phyloP scores from a whole-genome alignment of 1,139 yeast genomes.

The Suhomyces guaymorum region DNA sequence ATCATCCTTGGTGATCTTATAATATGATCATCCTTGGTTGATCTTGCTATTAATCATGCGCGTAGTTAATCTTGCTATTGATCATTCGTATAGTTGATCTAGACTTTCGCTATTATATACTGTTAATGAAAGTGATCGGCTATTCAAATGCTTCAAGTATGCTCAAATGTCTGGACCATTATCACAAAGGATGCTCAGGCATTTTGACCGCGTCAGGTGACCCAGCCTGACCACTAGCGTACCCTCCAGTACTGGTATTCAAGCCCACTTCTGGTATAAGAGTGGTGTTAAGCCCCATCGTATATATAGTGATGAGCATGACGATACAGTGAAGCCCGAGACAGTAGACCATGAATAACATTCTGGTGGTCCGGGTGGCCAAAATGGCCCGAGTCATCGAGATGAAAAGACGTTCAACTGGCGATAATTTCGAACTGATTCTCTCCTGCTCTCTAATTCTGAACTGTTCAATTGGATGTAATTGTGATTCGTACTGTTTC shows the following conservation, averaged over 20 bases:
- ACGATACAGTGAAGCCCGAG: constrained; percentile 73
- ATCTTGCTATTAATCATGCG: too few species aligned
- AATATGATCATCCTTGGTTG: too few species aligned
- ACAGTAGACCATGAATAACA: constrained; percentile 74
- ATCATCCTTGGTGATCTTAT: too few species aligned
- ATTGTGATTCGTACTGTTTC: constrained; percentile 68
- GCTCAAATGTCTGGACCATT: too few species aligned
- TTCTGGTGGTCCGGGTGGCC: constrained; percentile 71
- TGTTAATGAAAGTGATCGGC: too few species aligned
- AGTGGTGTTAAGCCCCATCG: constrained; percentile 50
- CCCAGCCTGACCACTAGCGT: constrained; percentile 23
- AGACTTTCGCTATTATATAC: too few species aligned
- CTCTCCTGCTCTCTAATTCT: constrained; percentile 77
- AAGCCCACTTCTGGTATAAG: constrained; percentile 53
- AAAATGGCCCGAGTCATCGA: constrained; percentile 72
- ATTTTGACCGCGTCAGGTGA: constrained; percentile 12
- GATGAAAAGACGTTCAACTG: constrained; percentile 76
- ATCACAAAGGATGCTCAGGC: constrained; percentile 6
- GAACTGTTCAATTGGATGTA: constrained; percentile 84
- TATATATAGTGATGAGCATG: constrained; percentile 62
- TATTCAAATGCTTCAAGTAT: too few species aligned
- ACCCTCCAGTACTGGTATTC: constrained; percentile 50
- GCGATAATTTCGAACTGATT: constrained; percentile 69
- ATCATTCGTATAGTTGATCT: too few species aligned
- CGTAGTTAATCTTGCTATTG: too few species aligned